Base-by-base conservation (phyloP, 2,329 filamentous ascomycete species). In the Mariannaea elegans region DNA sequence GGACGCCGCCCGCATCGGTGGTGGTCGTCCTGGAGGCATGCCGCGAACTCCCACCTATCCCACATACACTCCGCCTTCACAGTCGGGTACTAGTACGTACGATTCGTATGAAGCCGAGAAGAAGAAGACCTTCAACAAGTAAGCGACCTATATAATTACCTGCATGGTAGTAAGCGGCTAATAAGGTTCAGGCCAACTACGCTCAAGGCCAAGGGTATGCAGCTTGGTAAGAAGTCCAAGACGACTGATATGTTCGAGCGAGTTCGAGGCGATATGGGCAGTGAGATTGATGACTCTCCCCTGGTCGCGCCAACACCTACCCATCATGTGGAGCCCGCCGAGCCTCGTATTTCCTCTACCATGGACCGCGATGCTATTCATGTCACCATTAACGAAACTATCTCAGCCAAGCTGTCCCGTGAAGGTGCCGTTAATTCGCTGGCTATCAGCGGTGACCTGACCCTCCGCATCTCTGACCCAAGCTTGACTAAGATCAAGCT, bases 201-300 rank as follows among this genome's bases (percentile, higher is more conserved):
- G 49, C 86, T 90, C 60, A 93, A 96, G 80, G 93, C 93, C 71
- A 99, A 99, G 83, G 95, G 95, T 68, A 99, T 99, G 96, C 94
- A 98, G 78, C 84, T 99, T 57, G 95, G 95, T 78, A 98, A 98
- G 84, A 99, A 99, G 82, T 97, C 92, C 61, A 98, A 98, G 83
- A 94, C 92, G 19, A 97, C 91, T 27, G 94, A 97, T 76, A 97
- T 98, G 84, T 98, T 97, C 75, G 94, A 98, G 78, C 91, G 94
- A 72, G 94, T 99, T 31, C 90, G 93, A 67, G 92, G 92, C 60
- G 94, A 98, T 66, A 84, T 98, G 74, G 94, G 93, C n/a, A 85
- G 90, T 34, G 93, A 97, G 73, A 88, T 88, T 34, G 93, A 97
- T 74, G 89, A 93, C 54, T 78, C 80, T 41, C 93, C 93, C 34